Evolutionary conservation across 345 rosid genomes (phyloP).

Genomic region (Microcos paniculata): DNA sequence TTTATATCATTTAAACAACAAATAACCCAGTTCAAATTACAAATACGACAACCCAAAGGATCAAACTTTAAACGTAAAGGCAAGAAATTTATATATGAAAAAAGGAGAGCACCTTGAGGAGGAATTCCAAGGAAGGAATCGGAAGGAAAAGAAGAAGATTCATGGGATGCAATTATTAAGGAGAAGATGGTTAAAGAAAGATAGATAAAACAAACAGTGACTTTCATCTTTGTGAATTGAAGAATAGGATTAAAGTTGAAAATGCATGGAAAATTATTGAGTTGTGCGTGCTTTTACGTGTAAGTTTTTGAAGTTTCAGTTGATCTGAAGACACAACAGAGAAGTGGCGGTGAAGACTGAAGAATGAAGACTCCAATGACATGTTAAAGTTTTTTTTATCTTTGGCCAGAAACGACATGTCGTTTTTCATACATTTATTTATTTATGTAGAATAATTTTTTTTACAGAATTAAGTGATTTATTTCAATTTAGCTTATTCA

Average conservation of each 20-base stretch:
- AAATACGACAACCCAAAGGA: background rate
- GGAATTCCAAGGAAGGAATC: slow-evolving; percentile 47
- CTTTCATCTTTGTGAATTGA: background rate
- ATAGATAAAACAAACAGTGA: background rate
- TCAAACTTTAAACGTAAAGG: background rate
- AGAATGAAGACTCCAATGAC: background rate
- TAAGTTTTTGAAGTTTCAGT: background rate
- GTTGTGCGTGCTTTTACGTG: background rate
- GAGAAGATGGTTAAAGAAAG: slow-evolving; percentile 4
- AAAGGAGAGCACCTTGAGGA: slow-evolving; percentile 46
- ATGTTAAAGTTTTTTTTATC: too few relatives aligned
- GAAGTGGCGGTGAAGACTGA: background rate
- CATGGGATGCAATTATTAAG: slow-evolving; percentile 36
- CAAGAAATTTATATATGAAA: background rate
- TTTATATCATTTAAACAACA: background rate
- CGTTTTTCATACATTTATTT: background rate
- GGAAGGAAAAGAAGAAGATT: slow-evolving; percentile 11
- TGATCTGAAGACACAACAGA: background rate
- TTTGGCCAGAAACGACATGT: background rate
- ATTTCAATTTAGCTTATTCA: too few relatives aligned
- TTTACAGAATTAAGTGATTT: too few relatives aligned
- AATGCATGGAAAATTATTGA: background rate
- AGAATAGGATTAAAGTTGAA: background rate
- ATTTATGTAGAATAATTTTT: too few relatives aligned
- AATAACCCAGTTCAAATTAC: background rate